phyloP scores from a whole-genome alignment of 257 asterid species.

The Przewalskia tangutica region DNA sequence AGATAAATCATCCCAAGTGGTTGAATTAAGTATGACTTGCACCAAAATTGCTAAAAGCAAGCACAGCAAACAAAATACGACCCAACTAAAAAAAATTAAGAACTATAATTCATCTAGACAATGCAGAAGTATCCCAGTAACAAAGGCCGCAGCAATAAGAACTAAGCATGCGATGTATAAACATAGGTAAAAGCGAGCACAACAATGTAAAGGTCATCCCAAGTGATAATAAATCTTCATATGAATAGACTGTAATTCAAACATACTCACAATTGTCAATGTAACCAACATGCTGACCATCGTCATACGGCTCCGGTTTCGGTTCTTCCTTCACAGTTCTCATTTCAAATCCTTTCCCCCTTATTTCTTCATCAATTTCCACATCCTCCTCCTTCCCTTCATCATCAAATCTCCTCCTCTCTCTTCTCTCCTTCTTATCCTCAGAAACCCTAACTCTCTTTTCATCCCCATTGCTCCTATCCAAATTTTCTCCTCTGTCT shows the following conservation, averaged over 20 bases:
- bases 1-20: background rate
- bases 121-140: background rate
- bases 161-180: background rate
- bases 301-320: constrained; percentile 16
- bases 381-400: constrained; percentile 26
- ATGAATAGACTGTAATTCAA: background rate
- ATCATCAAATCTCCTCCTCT: constrained; percentile 49
- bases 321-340: constrained; percentile 23
- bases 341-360: constrained; percentile 9
- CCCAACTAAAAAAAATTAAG: background rate
- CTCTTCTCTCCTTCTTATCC: constrained; percentile 31
- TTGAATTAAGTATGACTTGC: background rate
- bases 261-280: constrained; percentile 47
- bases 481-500: constrained; percentile 58
- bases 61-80: background rate
- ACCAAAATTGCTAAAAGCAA: background rate
- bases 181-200: background rate
- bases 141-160: background rate
- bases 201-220: background rate
- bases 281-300: constrained; percentile 26
- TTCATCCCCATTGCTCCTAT: constrained; percentile 5
- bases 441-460: constrained; percentile 13
- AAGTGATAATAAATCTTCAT: background rate
- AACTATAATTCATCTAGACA: background rate
- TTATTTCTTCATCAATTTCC: constrained; percentile 19